Base-by-base conservation (phyloP, 1,284 basidiomycete genomes). In the Apiotrichum porosum region DNA sequence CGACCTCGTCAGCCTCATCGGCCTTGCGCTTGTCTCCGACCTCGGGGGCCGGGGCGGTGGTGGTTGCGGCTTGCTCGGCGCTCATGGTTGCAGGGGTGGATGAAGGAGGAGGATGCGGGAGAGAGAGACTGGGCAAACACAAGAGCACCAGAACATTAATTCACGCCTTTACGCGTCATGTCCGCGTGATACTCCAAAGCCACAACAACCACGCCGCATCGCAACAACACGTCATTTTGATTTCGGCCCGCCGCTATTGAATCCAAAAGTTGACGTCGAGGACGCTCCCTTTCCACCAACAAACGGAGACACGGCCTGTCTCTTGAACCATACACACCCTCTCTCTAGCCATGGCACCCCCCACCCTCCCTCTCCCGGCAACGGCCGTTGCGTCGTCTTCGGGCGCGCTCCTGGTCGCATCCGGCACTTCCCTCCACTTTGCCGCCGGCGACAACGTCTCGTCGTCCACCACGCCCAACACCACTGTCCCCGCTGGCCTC, bases 401-500 rank as follows among this genome's bases (percentile, higher is more conserved):
- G 13, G 6, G 23, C 14, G 34, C 14, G 13, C 14, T 48, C 14
- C 28, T 57, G 18, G 37, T 53, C 28, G 55, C 45, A 12, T 38
- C 51, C 3, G 51, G 51, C 14, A 37, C 51, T n/a, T 33, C 42
- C 14, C 28, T 54, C 15, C 48, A 53, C 33, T 38, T 51, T 24
- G 18, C 44, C 38, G n/a, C 28, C n/a, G 36, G 47, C 36, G 19
- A 31, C 28, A 21, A 34, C n/a, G 32, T 40, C 4, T 31, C 43
- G 22, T 66, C 54, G 26, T 51, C 47, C 6, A 28, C 44, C 14
- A 19, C 35, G 14, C 28, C 54, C 39, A 46, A 45, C 32, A 47
- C 51, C 9, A 33, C 48, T 30, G 18, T 50, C 34, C 44, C 49
- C 47, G 17, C 40, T 22, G 40, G 56, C 30, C 78, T 83, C 3